Evolutionary conservation across 768 basidiomycete species (phyloP).

Genomic region (Lactarius evosmus): DNA sequence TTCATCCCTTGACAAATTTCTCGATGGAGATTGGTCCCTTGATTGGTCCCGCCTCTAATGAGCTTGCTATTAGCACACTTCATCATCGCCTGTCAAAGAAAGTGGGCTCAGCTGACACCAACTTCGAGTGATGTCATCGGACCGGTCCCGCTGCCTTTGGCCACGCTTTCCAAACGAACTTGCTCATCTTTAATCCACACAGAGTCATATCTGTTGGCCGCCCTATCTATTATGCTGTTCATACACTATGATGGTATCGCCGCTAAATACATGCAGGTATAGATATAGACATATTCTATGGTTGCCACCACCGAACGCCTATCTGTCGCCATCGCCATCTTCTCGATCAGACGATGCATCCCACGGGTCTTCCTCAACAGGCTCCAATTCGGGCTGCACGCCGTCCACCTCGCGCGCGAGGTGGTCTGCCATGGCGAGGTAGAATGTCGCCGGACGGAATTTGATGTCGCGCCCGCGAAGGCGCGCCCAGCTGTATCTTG

Average conservation of each 20-base stretch:
- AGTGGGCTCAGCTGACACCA: no score
- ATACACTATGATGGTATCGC: constrained; percentile 14
- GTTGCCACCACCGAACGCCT: background rate
- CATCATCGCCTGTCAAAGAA: no score
- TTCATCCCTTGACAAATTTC: background rate
- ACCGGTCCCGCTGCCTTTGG: no score
- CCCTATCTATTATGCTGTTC: background rate
- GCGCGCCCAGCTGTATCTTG: constrained; percentile 84
- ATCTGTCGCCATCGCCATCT: constrained; percentile 3
- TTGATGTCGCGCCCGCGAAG: constrained; percentile 87
- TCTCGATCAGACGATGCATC: constrained; percentile 28
- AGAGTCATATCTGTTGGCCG: background rate
- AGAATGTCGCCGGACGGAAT: constrained; percentile 91
- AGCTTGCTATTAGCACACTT: no score
- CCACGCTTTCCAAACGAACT: no score
- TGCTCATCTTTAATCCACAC: no score
- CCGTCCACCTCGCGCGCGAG: constrained; percentile 76
- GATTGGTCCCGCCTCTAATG: no score
- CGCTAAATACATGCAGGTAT: constrained; percentile 6
- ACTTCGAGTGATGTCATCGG: no score
- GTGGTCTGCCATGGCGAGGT: constrained; percentile 77
- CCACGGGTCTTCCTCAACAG: constrained; percentile 27
- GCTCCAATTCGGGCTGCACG: constrained; percentile 31
- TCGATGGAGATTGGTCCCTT: no score
- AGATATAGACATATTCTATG: constrained; percentile 6